These are phyloP conservation scores for Pouteria glomerata DNA, from an alignment of 148 eudicot species.

Conservation along the genomic window DNA sequence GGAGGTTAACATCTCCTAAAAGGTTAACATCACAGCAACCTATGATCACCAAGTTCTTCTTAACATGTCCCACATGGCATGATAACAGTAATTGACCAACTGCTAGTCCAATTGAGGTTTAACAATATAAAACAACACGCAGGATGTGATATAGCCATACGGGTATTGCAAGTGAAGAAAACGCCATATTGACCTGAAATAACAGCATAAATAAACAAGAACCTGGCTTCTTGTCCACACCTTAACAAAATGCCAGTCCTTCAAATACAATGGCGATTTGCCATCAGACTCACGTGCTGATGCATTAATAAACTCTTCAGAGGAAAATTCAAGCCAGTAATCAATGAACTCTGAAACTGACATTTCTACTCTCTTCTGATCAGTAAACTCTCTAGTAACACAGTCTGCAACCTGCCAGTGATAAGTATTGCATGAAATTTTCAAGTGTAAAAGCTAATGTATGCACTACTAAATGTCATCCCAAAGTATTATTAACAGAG, in stretches of 20 bases:
- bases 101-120: background rate
- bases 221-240: conserved; percentile 26
- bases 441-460: background rate
- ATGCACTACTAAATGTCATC: background rate
- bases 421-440: conserved; percentile 4
- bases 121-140: background rate
- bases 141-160: background rate
- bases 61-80: background rate
- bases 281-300: conserved; percentile 19
- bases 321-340: conserved; percentile 40
- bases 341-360: conserved; percentile 76
- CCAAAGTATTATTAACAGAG: background rate
- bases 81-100: background rate
- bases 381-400: conserved; percentile 59
- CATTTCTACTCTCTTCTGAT: conserved; percentile 74
- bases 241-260: conserved; percentile 99
- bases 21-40: background rate
- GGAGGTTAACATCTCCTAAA: too few species aligned
- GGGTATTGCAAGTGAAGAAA: conserved; percentile 1
- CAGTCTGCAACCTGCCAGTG: conserved; percentile 77
- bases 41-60: background rate
- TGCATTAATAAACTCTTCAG: conserved; percentile 12
- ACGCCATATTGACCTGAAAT: background rate
- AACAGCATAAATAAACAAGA: background rate
- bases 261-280: conserved; percentile 61